phyloP scores from a whole-genome alignment of 352 stramenopile species.

The Phytopythium aichiense region DNA sequence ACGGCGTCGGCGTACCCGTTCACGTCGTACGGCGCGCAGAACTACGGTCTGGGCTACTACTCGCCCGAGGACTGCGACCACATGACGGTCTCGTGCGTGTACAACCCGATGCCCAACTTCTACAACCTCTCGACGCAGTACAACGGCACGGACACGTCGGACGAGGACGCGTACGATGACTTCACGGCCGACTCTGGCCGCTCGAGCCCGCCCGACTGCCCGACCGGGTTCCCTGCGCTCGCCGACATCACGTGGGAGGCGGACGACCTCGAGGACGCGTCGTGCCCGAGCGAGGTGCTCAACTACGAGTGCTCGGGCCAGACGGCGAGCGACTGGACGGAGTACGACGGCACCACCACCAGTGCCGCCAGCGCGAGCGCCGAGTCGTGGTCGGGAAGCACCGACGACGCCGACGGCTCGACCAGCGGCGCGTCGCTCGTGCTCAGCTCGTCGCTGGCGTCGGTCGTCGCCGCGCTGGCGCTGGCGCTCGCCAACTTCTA shows the following conservation, averaged over 20 bases:
- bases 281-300: conserved; percentile 25
- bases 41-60: conserved; percentile 88
- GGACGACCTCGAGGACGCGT: conserved; percentile 21
- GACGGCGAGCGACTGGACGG: conserved; percentile 42
- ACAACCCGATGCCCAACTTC: conserved; percentile 78
- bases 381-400: conserved; percentile 9
- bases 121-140: conserved; percentile 53
- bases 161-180: conserved; percentile 23
- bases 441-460: conserved; percentile 17
- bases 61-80: conserved; percentile 69
- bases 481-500: conserved; percentile 7
- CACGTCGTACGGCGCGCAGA: conserved; percentile 60
- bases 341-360: conserved; percentile 23
- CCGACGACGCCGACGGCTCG: conserved; percentile 6
- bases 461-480: conserved; percentile 10
- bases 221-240: conserved; percentile 23
- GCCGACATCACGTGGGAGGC: conserved; percentile 26
- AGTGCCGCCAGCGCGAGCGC: conserved; percentile 22
- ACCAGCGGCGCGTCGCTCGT: conserved; percentile 8
- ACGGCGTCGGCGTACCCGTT: conserved; percentile 61
- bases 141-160: conserved; percentile 33
- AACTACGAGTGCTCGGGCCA: conserved; percentile 44
- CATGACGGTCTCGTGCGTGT: conserved; percentile 40
- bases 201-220: conserved; percentile 19
- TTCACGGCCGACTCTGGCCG: conserved; percentile 29